These are phyloP conservation scores for Brassica cretica DNA, from an alignment of 345 rosid species.

Conservation along the genomic window DNA sequence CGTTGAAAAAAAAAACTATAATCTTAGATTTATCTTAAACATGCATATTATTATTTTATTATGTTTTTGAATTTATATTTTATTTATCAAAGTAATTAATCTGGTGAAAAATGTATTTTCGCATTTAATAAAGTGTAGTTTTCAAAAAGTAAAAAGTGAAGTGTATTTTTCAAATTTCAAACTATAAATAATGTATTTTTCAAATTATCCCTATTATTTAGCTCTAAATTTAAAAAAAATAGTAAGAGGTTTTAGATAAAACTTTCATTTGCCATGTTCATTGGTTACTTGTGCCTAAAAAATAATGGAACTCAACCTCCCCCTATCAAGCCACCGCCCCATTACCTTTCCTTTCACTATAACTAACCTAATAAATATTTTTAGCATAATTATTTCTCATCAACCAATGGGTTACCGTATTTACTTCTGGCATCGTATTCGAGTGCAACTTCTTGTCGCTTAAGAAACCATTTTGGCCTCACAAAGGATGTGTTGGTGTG, in stretches of 20 bases:
- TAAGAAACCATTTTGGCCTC: slow-evolving; percentile 15
- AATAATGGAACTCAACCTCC: background rate
- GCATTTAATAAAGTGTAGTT: no score
- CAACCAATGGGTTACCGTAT: slow-evolving; percentile 9
- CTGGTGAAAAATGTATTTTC: no score
- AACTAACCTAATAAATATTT: background rate
- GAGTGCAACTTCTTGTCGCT: slow-evolving; percentile 2
- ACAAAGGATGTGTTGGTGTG: background rate
- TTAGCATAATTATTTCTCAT: slow-evolving; percentile 1
- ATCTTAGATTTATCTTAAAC: no score
- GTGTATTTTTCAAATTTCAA: no score
- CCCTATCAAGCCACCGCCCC: background rate
- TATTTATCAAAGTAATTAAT: no score
- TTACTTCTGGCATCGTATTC: background rate
- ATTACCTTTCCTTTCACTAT: background rate
- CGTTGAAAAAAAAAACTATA: no score
- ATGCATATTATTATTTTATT: no score
- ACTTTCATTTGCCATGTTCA: background rate
- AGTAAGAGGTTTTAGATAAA: background rate
- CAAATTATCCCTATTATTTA: background rate
- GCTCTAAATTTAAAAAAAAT: background rate
- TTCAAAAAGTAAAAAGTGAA: no score
- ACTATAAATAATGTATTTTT: no score
- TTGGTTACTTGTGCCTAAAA: slow-evolving; percentile 6
- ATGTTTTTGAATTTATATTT: no score